Evolutionary conservation across 2,329 filamentous ascomycete species (phyloP), one percentile per base, ranked within the genome.

Genomic region (Teratosphaeria nubilosa): DNA sequence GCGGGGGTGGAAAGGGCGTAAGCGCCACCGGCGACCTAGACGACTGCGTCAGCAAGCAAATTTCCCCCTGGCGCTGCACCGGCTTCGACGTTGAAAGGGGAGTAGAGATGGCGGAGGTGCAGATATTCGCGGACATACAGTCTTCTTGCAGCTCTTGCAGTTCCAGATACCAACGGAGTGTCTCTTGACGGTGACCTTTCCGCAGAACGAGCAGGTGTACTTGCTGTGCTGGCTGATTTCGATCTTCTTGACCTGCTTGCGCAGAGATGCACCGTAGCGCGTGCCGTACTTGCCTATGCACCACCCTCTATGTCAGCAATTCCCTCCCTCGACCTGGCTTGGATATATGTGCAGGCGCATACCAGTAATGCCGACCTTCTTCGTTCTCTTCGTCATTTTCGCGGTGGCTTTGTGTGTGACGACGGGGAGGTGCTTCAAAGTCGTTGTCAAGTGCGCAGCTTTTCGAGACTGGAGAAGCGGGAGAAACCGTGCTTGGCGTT

Each of bases 181-280:
- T 75, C 92, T 87, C 83, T 73, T 74, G 63, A 74, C 72, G 34
- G 87, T 88, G 77, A 86, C 87, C 87, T 97, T 97, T 76, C 92
- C 92, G 85, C 91, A 96, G 88, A 97, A 99, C 68, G 91, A 92
- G 86, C 92, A 97, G 76, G 86, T 86, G 78, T 96, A 97, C 34
- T 58, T 58, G n/a, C 51, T 22, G 84, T 99, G 94, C 81, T 97
- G 94, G 74, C 90, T 89, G 78, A 97, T 89, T 87, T 97, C 94
- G 88, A 96, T 96, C 89, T 96, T 96, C 90, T 97, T 97, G 76
- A 94, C 87, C 91, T 90, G 91, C 86, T 97, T 97, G 82, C 92
- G 90, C 80, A 97, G 90, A 74, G 94, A 97, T 77, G 94, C 92
- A 91, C 92, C 94, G 81, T 95, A 95, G 87, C 91, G 90, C 77